Conservation (phyloP, 768 basidiomycete genomes). For the Boletus pseudo-olivaceus region DNA sequence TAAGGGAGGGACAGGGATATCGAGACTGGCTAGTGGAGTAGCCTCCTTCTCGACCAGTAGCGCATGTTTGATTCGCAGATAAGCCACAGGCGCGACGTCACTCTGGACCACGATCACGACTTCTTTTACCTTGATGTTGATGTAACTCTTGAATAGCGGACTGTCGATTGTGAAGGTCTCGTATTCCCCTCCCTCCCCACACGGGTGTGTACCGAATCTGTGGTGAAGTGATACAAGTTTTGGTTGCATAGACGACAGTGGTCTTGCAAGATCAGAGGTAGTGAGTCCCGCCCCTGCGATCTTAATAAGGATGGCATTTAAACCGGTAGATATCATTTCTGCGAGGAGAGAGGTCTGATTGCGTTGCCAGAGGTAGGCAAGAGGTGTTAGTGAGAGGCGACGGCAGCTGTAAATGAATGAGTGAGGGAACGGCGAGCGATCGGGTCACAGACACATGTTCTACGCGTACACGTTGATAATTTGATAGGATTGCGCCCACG, state of each 20-base stretch:
- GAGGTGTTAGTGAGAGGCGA: constrained; percentile 71
- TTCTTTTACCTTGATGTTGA: constrained; percentile 66
- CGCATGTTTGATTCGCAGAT: constrained; percentile 74
- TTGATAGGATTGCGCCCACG: constrained; percentile 95
- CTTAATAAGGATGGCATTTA: constrained; percentile 88
- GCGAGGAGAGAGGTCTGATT: constrained; percentile 80
- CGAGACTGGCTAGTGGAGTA: not conserved
- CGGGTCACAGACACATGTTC: constrained; percentile 81
- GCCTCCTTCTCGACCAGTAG: constrained; percentile 54
- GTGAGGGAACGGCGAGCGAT: not conserved
- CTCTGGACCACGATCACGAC: constrained; percentile 76
- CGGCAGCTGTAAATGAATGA: constrained; percentile 54
- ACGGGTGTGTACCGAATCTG: constrained; percentile 86
- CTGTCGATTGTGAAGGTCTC: constrained; percentile 91
- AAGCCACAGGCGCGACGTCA: constrained; percentile 89
- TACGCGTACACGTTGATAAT: constrained; percentile 94
- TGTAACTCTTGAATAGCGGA: constrained; percentile 78
- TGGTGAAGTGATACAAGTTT: constrained; percentile 70
- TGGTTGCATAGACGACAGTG: constrained; percentile 68
- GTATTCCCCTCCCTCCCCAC: constrained; percentile 98
- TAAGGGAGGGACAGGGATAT: constrained; percentile 45
- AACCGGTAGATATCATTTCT: constrained; percentile 79
- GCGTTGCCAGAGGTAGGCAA: constrained; percentile 93
- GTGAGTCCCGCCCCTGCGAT: constrained; percentile 92
- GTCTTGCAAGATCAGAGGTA: constrained; percentile 72